Evolutionary conservation across 2,329 filamentous ascomycete species (phyloP), one percentile per base, ranked within the genome.

Genomic region (Aspergillus caelatus): DNA sequence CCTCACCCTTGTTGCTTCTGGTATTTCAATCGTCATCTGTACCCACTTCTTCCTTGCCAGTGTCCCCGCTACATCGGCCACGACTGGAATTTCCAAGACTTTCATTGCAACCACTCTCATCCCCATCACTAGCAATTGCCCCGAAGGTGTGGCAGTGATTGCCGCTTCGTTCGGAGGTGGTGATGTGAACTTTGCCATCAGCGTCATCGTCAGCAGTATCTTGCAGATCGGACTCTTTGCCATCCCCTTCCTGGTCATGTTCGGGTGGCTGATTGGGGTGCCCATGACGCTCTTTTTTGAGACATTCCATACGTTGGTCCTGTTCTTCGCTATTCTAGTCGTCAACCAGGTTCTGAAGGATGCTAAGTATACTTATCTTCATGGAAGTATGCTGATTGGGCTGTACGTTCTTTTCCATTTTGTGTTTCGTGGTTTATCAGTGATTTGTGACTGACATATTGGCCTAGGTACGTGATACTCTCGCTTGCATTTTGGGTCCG

Each of bases 151-250:
- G 43, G 91, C 89, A 0, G 90, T 90, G 26, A 87, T 91, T 5
- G 23, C 34, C 21, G 87, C 91, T 19, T 89, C 91, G 14, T 89
- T 90, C 1, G 78, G 88, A 57, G 88, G 89, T 72, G 86, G 91
- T 78, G 92, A 80, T 69, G 80, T 81, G 71, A 77, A 81, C 63
- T 70, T 76, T 58, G 86, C 90, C 43, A 89, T 92, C 82, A 88
- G 88, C 52, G 89, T 92, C 54, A 90, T 90, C 30, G 90, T 92
- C 71, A 90, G 90, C 43, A 91, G 88, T 54, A 90, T 88, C 72
- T 89, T 92, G 71, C 90, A 92, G 77, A 92, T 92, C 69, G 89
- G 90, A 30, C 81, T 92, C 53, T 85, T 91, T 43, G 89, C 92
- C 43, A 92, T 90, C 1, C 90, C 90, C 0, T 87, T 89, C 72